phyloP scores from a whole-genome alignment of 225 moss, liverwort and hornwort genomes.

The Physcomitrium patens region DNA sequence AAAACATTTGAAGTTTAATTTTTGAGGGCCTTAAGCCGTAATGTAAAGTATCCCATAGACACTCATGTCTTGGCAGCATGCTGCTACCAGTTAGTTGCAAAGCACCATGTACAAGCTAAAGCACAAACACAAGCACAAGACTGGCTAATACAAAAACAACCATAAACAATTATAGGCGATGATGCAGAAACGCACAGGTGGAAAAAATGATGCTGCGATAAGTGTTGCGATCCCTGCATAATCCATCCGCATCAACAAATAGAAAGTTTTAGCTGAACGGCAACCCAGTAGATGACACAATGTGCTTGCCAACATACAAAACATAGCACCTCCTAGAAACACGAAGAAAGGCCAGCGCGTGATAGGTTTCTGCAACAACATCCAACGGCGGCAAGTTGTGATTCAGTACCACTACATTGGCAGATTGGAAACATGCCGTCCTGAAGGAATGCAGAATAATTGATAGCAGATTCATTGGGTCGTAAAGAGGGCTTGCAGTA shows the following conservation, averaged over 20 bases:
- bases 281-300: constrained; percentile 79
- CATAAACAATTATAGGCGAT: neutral
- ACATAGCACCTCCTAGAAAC: constrained; percentile 88
- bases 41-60: too few species aligned
- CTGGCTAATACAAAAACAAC: neutral
- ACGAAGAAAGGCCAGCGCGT: constrained; percentile 91
- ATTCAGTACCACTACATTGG: neutral
- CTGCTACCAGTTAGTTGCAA: too few species aligned
- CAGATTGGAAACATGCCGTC: neutral
- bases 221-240: constrained; percentile 83
- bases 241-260: constrained; percentile 71
- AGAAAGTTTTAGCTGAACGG: constrained; percentile 62
- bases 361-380: constrained; percentile 45
- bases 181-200: constrained; percentile 59
- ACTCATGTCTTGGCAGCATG: too few species aligned
- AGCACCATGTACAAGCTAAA: neutral
- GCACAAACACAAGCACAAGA: neutral
- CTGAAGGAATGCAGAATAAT: too few species aligned
- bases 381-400: neutral
- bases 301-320: constrained; percentile 85
- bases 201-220: constrained; percentile 87
- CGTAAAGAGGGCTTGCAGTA: neutral
- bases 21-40: too few species aligned
- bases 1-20: too few species aligned
- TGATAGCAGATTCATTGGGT: too few species aligned